Base-by-base conservation (phyloP, 768 basidiomycete genomes). In the Boletus tylopilopsis region DNA sequence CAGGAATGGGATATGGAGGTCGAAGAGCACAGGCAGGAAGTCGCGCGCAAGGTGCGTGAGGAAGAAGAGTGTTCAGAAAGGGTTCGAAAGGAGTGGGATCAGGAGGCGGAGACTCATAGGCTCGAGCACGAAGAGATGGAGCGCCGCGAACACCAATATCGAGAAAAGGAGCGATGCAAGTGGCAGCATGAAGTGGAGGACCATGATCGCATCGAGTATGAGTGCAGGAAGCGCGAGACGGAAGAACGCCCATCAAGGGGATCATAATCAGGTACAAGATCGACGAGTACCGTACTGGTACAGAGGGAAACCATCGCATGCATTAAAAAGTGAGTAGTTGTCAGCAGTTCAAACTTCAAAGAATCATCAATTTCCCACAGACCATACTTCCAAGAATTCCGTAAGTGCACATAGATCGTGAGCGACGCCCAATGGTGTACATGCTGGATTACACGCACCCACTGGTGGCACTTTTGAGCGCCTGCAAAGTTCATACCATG, bases 181-280 rank as follows among this genome's bases (percentile, higher is more conserved):
- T 60, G 64, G 64, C 33, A 22, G 2, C 57, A 27, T 4, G 64
- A 65, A 32, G 34, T 47, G 1, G 57, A 64, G 30, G 56, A 65
- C 22, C 53, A 55, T 10, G 52, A 49, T 12, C 47, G 16, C n/a
- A 45, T 40, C 3, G 41, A 46, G 21, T 47, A 63, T 23, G 60
- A 59, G 37, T 49, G 53, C 33, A 29, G 16, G 45, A 47, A 34
- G 39, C 47, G 41, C 24, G 64, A 68, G 38, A 59, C 60, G 23
- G 51, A 62, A 11, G 65, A 69, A 22, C 62, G 67, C 10, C 47
- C n/a, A n/a, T n/a, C n/a, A n/a, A n/a, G n/a, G n/a, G n/a, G n/a
- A n/a, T n/a, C n/a, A n/a, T n/a, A n/a, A n/a, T n/a, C n/a, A n/a
- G n/a, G n/a, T n/a, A n/a, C n/a, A n/a, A n/a, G n/a, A n/a, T n/a